These are phyloP conservation scores for Recurvomyces mirabilis DNA, from an alignment of 495 filamentous ascomycete genomes.

Conservation along the genomic window DNA sequence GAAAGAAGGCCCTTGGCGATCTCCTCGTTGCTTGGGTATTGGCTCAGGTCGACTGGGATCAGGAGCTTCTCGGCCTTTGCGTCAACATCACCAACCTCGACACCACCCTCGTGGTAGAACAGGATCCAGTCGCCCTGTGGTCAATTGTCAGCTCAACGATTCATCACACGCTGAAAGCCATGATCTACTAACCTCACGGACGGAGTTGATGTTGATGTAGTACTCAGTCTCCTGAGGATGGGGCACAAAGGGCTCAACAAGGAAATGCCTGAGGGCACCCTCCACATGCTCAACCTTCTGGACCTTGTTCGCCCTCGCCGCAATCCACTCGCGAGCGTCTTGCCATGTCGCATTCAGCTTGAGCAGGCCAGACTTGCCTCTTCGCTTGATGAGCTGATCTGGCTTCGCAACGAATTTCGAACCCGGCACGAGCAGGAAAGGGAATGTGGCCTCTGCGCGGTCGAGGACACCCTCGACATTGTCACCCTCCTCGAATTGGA, in stretches of 20 bases:
- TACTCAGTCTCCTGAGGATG: conserved; percentile 89
- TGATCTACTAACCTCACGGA: conserved; percentile 62
- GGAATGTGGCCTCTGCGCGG: conserved; percentile 89
- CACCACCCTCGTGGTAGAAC: conserved; percentile 98
- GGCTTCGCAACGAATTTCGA: conserved; percentile 98
- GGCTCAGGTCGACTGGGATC: conserved; percentile 84
- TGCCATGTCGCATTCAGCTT: conserved; percentile 96
- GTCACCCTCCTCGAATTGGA: conserved; percentile 85
- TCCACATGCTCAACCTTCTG: conserved; percentile 86
- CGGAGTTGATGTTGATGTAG: conserved; percentile 96
- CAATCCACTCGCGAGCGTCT: conserved; percentile 86
- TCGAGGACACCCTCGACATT: conserved; percentile 76
- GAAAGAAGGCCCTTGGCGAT: conserved; percentile 73
- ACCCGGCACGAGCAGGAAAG: conserved; percentile 73
- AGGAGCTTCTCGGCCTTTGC: conserved; percentile 97
- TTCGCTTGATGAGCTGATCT: conserved; percentile 97
- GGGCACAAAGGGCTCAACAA: conserved; percentile 96
- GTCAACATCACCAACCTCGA: conserved; percentile 98
- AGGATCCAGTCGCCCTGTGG: conserved; percentile 97
- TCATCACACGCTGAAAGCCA: not conserved
- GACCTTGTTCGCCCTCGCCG: conserved; percentile 76
- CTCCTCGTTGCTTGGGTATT: conserved; percentile 93
- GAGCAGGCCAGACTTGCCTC: conserved; percentile 95
- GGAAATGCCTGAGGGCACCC: conserved; percentile 82
- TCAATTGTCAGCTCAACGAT: not conserved